Evolutionary conservation across 2,329 filamentous ascomycete species (phyloP).

Genomic region (Talaromyces sp.): DNA sequence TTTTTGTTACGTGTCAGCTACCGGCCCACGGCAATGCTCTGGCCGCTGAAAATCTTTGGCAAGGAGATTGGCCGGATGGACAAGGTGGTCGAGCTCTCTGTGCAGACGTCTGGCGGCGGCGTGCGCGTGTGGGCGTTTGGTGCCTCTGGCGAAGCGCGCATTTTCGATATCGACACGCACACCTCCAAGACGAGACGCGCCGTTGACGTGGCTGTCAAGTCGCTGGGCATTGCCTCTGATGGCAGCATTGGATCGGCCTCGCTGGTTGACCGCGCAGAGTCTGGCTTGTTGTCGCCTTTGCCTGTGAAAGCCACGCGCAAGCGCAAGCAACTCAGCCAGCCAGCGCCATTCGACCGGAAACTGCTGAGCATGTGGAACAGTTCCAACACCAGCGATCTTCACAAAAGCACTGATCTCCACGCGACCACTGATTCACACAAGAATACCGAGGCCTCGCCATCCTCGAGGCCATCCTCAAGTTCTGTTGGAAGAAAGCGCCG

Average conservation of each 20-base stretch:
- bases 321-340: constrained; percentile 21
- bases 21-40: constrained; percentile 34
- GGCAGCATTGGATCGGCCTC: constrained; percentile 21
- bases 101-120: constrained; percentile 39
- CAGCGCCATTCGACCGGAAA: constrained; percentile 19
- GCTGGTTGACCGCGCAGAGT: constrained; percentile 15
- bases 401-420: too few species aligned
- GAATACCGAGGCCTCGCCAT: not conserved
- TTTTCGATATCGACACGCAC: constrained; percentile 43
- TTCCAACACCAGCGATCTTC: not conserved
- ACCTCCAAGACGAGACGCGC: constrained; percentile 14
- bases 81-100: constrained; percentile 47
- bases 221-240: constrained; percentile 21
- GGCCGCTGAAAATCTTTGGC: constrained; percentile 49
- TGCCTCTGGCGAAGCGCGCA: constrained; percentile 38
- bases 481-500: constrained; percentile 13
- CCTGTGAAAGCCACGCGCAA: constrained; percentile 19
- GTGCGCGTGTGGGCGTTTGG: constrained; percentile 53
- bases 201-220: constrained; percentile 20
- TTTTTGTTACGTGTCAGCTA: constrained; percentile 32
- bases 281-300: constrained; percentile 7
- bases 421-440: not conserved
- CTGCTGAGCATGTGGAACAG: constrained; percentile 7
- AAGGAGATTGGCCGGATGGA: constrained; percentile 45
- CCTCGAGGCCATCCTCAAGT: not conserved